Evolutionary conservation across 805 yeast species (phyloP).

Genomic region (Myxozyma nipponensis): DNA sequence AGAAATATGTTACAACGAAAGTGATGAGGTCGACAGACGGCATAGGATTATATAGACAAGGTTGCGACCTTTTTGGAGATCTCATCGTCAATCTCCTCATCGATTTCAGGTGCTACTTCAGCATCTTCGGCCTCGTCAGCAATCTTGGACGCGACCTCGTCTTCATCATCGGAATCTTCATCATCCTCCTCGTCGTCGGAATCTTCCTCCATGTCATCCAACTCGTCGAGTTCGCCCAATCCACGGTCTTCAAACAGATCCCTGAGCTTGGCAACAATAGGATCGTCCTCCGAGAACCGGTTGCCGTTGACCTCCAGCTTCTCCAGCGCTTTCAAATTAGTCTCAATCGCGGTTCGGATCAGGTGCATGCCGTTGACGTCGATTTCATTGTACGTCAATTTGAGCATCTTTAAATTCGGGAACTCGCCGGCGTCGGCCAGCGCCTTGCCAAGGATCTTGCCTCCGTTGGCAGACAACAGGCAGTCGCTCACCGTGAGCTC

Average conservation of each 20-base stretch:
- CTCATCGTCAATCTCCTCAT: slow-evolving; percentile 41
- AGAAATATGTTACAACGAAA: too few relatives aligned
- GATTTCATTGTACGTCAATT: slow-evolving; percentile 85
- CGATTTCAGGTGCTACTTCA: slow-evolving; percentile 47
- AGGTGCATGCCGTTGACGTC: slow-evolving; percentile 58
- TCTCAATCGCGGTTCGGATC: slow-evolving; percentile 51
- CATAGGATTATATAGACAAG: slow-evolving; percentile 41
- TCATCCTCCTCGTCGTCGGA: slow-evolving; percentile 68
- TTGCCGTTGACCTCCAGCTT: slow-evolving; percentile 87
- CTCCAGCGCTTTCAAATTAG: slow-evolving; percentile 57
- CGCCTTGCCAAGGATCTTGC: slow-evolving; percentile 48
- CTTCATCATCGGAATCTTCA: slow-evolving; percentile 54
- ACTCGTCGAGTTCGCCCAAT: slow-evolving; percentile 79
- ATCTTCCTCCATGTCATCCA: slow-evolving; percentile 89
- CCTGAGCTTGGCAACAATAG: slow-evolving; percentile 56
- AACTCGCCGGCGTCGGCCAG: slow-evolving; percentile 34
- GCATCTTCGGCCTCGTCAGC: slow-evolving; percentile 42
- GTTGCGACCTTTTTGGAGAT: slow-evolving; percentile 53
- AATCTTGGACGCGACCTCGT: slow-evolving; percentile 54
- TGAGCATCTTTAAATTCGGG: slow-evolving; percentile 54
- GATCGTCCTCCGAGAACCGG: slow-evolving; percentile 83
- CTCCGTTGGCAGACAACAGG: slow-evolving; percentile 75
- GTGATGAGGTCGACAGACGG: background rate
- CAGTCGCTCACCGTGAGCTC: slow-evolving; percentile 90
- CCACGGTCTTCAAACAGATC: slow-evolving; percentile 68